Percentiles rank a stretch among this genome's conserved stretches.
phyloP scores from a whole-genome alignment of 2,329 filamentous ascomycete genomes.

The Beauveria brongniartii region DNA sequence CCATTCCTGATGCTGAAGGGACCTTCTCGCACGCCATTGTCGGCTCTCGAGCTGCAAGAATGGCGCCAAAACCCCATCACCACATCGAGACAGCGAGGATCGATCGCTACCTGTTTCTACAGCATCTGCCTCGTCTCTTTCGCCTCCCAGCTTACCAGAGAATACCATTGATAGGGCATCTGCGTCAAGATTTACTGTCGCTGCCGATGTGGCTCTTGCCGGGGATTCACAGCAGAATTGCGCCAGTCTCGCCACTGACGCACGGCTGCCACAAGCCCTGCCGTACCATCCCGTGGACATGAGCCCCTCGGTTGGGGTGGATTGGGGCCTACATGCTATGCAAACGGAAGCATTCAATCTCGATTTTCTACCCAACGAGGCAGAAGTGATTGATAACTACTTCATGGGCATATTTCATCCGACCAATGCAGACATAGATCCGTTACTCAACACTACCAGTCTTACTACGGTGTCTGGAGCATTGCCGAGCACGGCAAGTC shows the following conservation, averaged over 20 bases:
- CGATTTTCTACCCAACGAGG: slow-evolving; percentile 12
- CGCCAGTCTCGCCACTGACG: no score
- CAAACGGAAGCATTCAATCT: neutral
- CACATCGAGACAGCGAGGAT: neutral
- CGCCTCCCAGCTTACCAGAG: neutral
- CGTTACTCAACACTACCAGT: neutral
- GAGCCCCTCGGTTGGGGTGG: neutral
- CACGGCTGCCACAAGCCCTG: no score
- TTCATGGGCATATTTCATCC: slow-evolving; percentile 1
- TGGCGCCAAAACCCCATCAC: neutral
- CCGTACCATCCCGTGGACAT: no score
- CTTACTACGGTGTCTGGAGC: neutral
- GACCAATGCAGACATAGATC: neutral
- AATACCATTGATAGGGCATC: neutral
- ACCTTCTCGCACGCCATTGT: slow-evolving; percentile 12
- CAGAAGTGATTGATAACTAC: slow-evolving; percentile 13
- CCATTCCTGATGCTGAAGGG: neutral
- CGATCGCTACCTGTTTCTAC: neutral
- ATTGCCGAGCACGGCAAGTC: no score
- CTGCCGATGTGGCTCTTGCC: no score
- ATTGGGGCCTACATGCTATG: neutral
- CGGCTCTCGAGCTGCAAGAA: slow-evolving; percentile 9
- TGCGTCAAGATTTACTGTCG: neutral
- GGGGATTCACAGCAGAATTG: no score
- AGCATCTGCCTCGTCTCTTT: neutral